Percentiles rank a stretch among this genome's conserved stretches.
Evolutionary conservation across 1,139 yeast species (phyloP).

Genomic region (Geotrichum restrictum): DNA sequence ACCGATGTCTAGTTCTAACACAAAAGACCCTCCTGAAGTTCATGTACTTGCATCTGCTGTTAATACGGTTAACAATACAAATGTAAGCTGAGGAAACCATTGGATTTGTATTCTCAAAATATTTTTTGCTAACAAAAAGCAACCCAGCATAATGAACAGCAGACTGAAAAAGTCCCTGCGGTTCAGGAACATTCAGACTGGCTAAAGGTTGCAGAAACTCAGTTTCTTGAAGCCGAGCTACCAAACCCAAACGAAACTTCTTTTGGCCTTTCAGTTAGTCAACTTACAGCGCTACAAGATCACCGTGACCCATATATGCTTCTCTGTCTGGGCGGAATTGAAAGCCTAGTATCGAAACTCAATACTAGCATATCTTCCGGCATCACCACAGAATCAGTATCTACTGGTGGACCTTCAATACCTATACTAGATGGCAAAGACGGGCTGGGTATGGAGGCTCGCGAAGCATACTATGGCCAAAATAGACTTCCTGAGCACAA

Average conservation of each 20-base stretch:
- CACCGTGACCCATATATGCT: conserved; percentile 42
- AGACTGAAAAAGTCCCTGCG: no score
- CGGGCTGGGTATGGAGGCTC: not conserved
- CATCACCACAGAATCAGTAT: conserved; percentile 5
- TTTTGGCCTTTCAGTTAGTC: conserved; percentile 30
- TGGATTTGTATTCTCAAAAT: no score
- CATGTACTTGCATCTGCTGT: no score
- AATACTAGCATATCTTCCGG: conserved; percentile 15
- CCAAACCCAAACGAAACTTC: conserved; percentile 10
- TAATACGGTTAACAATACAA: no score
- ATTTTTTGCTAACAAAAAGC: no score
- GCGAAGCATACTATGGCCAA: conserved; percentile 51
- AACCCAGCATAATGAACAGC: no score
- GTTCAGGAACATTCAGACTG: conserved; percentile 4
- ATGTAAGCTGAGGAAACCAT: no score
- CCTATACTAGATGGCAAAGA: not conserved
- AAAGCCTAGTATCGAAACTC: conserved; percentile 19
- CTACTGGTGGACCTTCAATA: not conserved
- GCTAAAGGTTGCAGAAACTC: not conserved
- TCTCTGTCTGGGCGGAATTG: conserved; percentile 33
- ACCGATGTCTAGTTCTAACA: no score
- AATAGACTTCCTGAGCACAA: conserved; percentile 68
- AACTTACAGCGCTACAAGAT: conserved; percentile 40
- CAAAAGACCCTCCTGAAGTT: no score
- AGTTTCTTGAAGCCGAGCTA: not conserved